A percentile compares a stretch with the other conserved stretches of the same genome.
These are phyloP conservation scores for Starmerella scarabaei DNA, from an alignment of 805 yeast species.

Conservation along the genomic window DNA sequence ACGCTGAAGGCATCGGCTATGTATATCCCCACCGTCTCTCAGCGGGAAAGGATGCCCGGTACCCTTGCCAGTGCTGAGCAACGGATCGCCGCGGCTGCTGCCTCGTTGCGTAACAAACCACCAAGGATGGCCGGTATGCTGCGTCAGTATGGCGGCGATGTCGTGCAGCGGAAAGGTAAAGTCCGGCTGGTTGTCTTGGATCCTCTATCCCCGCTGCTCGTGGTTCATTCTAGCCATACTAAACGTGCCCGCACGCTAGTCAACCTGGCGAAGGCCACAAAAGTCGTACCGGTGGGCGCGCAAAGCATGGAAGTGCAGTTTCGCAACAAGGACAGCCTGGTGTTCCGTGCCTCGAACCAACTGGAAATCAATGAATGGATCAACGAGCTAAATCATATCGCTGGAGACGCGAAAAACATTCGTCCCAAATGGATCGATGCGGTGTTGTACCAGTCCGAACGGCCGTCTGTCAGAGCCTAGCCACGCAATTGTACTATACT, in stretches of 20 bases:
- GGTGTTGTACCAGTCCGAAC: constrained; percentile 15
- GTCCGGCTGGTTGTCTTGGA: constrained; percentile 61
- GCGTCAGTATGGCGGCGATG: constrained; percentile 87
- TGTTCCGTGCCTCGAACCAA: constrained; percentile 55
- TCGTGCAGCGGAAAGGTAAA: constrained; percentile 43
- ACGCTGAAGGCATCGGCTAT: constrained; percentile 40
- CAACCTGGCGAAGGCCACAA: constrained; percentile 55
- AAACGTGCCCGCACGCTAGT: constrained; percentile 62
- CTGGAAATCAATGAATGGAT: constrained; percentile 52
- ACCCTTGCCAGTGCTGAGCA: constrained; percentile 38
- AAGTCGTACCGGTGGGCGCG: constrained; percentile 32
- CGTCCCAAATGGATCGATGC: constrained; percentile 20
- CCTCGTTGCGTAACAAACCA: constrained; percentile 21
- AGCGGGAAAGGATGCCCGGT: constrained; percentile 40
- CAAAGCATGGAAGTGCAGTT: constrained; percentile 28
- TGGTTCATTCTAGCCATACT: constrained; percentile 62
- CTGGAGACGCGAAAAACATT: constrained; percentile 2
- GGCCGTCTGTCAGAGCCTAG: too few species aligned
- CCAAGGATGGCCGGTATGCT: constrained; percentile 47
- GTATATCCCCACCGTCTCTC: constrained; percentile 44
- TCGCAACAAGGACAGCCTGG: constrained; percentile 59
- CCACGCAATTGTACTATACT: too few species aligned
- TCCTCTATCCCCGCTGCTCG: constrained; percentile 43
- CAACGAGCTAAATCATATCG: constrained; percentile 5
- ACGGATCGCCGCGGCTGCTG: constrained; percentile 23